Evolutionary conservation across 176 grass and related monocot species (phyloP), one percentile per base, ranked within the genome.

Genomic region (Oryza glaberrima): DNA sequence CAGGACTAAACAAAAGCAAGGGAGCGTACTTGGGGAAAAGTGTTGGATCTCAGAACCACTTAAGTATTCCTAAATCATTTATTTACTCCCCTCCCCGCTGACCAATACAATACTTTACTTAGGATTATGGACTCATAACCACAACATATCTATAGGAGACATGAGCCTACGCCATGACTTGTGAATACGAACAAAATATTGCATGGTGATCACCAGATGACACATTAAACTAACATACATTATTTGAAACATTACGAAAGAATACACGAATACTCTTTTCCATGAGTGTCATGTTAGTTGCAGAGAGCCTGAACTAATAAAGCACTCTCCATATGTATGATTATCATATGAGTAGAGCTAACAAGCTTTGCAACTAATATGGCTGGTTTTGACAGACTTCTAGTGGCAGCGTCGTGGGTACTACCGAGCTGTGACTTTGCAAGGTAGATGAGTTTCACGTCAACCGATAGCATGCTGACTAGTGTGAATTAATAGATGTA

Each of bases 41-140:
- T 70, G 82, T 73, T 82, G 78, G 88, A 92, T 97, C 87, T 86
- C 77, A 79, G 45, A 87, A 84, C 44, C 34, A 78, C 64, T 90
- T 54, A 70, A 88, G 73, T 86, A 89, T 79, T 71, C 51, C 10
- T 10, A 82, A 28, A 71, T 64, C 54, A 74, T 11, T 80, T 79
- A 52, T 75, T 81, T 88, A 87, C 13, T 45, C 54, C 73, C 76
- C 72, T 67, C 46, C 54, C 25, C 20, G 73, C 88, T 72, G 90
- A 88, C 83, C 73, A 74, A 75, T 25, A 5, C 56, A 92, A 83
- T 52, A 77, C 34, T 45, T 81, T 56, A 80, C 78, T 85, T 40
- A 30, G 63, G 67, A 84, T 85, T 34, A 70, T 92, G 83, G 72
- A 73, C 86, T 92, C 69, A 16, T 77, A 76, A 80, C 77, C 87